These are phyloP conservation scores for Pholiota molesta DNA, from an alignment of 768 basidiomycete species.

Conservation along the genomic window DNA sequence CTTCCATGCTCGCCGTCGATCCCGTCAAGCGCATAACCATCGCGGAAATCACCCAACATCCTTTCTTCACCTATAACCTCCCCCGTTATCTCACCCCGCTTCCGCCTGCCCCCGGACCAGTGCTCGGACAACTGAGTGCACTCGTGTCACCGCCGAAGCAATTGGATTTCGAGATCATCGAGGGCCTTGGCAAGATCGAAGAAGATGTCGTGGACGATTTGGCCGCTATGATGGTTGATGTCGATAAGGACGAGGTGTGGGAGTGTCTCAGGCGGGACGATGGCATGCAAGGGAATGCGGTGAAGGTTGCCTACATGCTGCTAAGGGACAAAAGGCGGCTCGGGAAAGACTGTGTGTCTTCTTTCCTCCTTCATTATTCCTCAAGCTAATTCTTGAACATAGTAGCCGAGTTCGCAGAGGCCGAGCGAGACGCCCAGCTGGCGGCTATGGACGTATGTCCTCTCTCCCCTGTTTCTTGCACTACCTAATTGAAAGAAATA, in stretches of 20 bases:
- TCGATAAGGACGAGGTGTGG: slow-evolving; percentile 87
- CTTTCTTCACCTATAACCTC: slow-evolving; percentile 88
- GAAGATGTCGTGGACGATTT: slow-evolving; percentile 90
- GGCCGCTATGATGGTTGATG: slow-evolving; percentile 66
- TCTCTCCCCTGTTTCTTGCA: slow-evolving; percentile 6
- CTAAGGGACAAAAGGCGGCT: slow-evolving; percentile 85
- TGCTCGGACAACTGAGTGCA: slow-evolving; percentile 72
- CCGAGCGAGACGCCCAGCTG: slow-evolving; percentile 81
- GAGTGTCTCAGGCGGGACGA: slow-evolving; percentile 82
- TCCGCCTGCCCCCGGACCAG: slow-evolving; percentile 75
- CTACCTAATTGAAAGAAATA: slow-evolving; percentile 7
- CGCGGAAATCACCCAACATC: slow-evolving; percentile 86
- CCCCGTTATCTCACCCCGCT: slow-evolving; percentile 86
- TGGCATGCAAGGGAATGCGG: slow-evolving; percentile 85
- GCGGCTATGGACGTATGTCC: slow-evolving; percentile 78
- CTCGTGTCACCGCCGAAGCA: slow-evolving; percentile 69
- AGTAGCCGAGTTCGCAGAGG: slow-evolving; percentile 82
- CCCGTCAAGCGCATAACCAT: slow-evolving; percentile 95
- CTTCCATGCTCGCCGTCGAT: slow-evolving; percentile 90
- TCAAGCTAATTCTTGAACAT: slow-evolving; percentile 12
- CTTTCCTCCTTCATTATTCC: neutral
- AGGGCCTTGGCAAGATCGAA: slow-evolving; percentile 90
- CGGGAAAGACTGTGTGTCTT: slow-evolving; percentile 77
- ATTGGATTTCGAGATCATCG: slow-evolving; percentile 86
- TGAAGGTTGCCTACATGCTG: slow-evolving; percentile 96